Evolutionary conservation across 768 basidiomycete species (phyloP).

Genomic region (Hypsizygus marmoreus): DNA sequence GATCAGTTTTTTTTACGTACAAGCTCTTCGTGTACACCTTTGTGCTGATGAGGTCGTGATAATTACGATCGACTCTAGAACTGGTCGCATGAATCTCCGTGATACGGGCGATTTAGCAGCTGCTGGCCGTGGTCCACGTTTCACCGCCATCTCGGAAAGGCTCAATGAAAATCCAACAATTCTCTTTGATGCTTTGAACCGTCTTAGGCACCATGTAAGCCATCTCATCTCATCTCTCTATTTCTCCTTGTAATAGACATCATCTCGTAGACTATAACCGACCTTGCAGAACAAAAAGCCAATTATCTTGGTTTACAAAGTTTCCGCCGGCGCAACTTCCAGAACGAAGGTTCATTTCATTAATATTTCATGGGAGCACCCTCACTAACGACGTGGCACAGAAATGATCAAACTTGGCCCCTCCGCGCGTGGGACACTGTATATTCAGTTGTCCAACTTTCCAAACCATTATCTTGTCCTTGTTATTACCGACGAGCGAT

Average conservation of each 20-base stretch:
- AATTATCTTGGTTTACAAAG: conserved; percentile 80
- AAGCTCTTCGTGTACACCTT: conserved; percentile 66
- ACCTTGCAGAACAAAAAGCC: conserved; percentile 84
- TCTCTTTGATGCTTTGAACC: conserved; percentile 57
- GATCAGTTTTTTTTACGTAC: no score
- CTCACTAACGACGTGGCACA: conserved; percentile 25
- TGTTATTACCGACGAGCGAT: conserved; percentile 74
- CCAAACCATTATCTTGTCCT: conserved; percentile 84
- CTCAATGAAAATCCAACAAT: conserved; percentile 71
- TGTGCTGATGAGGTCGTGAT: conserved; percentile 78
- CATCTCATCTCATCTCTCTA: neutral
- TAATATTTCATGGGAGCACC: neutral
- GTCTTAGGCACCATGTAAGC: conserved; percentile 65
- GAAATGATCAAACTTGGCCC: conserved; percentile 75
- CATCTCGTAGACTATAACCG: conserved; percentile 70
- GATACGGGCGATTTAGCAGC: conserved; percentile 83
- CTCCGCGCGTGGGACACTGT: conserved; percentile 61
- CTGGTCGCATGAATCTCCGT: conserved; percentile 74
- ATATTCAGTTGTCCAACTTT: conserved; percentile 77
- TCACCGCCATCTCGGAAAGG: conserved; percentile 55
- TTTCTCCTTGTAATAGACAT: conserved; percentile 2
- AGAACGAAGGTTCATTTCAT: conserved; percentile 53
- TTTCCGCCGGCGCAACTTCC: conserved; percentile 69
- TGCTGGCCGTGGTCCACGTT: conserved; percentile 69
- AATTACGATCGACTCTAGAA: conserved; percentile 77